Evolutionary conservation across 345 rosid species (phyloP), one percentile per base, ranked within the genome.

Genomic region (Heritiera fomes): DNA sequence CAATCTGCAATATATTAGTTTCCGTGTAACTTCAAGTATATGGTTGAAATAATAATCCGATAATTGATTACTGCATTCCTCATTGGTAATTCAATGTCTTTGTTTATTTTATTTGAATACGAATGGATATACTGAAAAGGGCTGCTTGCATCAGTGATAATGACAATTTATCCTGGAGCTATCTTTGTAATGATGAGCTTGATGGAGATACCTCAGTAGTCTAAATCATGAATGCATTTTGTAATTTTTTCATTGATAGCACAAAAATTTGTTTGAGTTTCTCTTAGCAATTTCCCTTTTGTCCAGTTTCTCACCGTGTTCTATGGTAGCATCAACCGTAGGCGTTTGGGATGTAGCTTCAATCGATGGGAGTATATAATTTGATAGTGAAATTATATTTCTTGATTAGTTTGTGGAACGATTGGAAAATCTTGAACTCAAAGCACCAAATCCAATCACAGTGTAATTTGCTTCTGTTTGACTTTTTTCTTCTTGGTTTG

Each of bases 161-260:
- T 46, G 18, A 23, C n/a, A 12, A 46, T 6, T 45, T 49, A 7
- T 49, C 49, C 20, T 13, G 74, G 23, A 49, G 30, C 32, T 49
- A 71, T 70, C 59, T 70, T 70, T 30, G 28, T 14, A 50, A 14
- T 70, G 56, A 23, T 71, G 58, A 49, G 49, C 59, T 49, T 32
- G 45, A 71, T 52, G 56, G 56, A 52, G 18, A 52, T 71, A n/a
- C 20, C 14, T 14, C 41, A 8, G 23, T 30, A 49, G 75, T 49
- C 58, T 71, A 17, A 71, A 53, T 71, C 60, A 15, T 50, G 75
- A 50, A 50, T 71, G 60, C 74, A 49, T 28, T 30, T 50, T 71
- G 12, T 49, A 71, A 7, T 18, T 30, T 49, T 71, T 67, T 67
- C 52, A 7, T 47, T 46, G 41, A 70, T 70, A 32, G 46, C 60